Base-by-base conservation (phyloP, 768 basidiomycete species). In the Amanita muscaria region DNA sequence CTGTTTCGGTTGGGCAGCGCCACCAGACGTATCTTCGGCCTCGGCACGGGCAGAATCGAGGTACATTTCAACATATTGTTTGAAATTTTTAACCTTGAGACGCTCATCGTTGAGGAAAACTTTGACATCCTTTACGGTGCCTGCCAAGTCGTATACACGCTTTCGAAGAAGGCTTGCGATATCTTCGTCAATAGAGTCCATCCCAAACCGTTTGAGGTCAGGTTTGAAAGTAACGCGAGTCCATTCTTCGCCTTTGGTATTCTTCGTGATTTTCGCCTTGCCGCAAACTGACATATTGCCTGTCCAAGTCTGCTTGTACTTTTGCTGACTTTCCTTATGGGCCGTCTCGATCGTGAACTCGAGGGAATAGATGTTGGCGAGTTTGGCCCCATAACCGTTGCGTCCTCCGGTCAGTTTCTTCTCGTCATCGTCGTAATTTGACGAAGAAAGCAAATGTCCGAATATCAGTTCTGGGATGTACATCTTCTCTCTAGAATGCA, bases 381-480 rank as follows among this genome's bases (percentile, higher is more conserved):
- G 75, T 61, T 99, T 99, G 42, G 96, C 96, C 55, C 96, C 96
- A 57, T 90, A 98, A 57, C 96, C 96, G 56, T 99, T 99, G 57
- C 96, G 81, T 62, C 96, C 96, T 64, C 96, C 96, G 0, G 92
- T 97, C 39, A 98, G 75, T 66, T 96, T 97, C 76, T 92, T 96
- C 69, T 99, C 93, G 62, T 92, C 86, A 55, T 99, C 96, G 62
- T 99, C 94, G 57, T 94, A 98, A 69, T 98, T 98, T 35, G 91
- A 94, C 9, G 85, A 88, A 1, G 94, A 88, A 18, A 97, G 73
- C 14, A 99, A 74, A 59, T 96, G 83, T 5, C 96, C 96, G 54
- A 99, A 99, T 55, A 99, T 97, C 49, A 99, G 73, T 59, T 98
- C 90, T 0, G 96, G 96, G 46, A 99, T 96, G 60, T 88, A 94